Evolutionary conservation across 257 asterid species (phyloP).

Genomic region (Forsythia viridissima): DNA sequence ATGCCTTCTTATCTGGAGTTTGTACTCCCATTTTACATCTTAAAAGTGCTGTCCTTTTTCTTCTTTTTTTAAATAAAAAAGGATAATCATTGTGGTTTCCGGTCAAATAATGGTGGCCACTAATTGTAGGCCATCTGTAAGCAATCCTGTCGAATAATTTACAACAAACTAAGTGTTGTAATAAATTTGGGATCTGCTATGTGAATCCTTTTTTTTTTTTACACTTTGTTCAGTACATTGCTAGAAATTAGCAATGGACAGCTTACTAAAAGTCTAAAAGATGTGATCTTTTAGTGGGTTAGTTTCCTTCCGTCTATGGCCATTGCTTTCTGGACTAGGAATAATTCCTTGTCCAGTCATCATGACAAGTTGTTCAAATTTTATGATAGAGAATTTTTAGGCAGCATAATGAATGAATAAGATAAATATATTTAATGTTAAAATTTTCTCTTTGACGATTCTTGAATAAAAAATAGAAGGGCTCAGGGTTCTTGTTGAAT

Average conservation of each 20-base stretch:
- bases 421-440: neutral
- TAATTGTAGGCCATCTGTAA: too few relatives aligned
- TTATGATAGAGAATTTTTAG: neutral
- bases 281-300: neutral
- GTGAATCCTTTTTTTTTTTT: neutral
- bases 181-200: neutral
- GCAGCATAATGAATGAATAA: neutral
- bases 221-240: neutral
- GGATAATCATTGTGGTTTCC: too few relatives aligned
- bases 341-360: neutral
- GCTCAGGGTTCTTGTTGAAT: neutral
- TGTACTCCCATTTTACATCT: too few relatives aligned
- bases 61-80: too few relatives aligned
- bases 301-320: neutral
- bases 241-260: neutral
- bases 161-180: neutral
- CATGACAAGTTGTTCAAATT: neutral
- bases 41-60: too few relatives aligned
- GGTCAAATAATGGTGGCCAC: too few relatives aligned
- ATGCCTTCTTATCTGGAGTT: too few relatives aligned
- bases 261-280: neutral
- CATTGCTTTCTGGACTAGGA: neutral
- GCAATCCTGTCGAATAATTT: neutral
- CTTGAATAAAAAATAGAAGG: neutral
- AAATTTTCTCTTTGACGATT: neutral